These are phyloP conservation scores for Arxiozyma bovina DNA, from an alignment of 1,139 yeast genomes.

Conservation along the genomic window DNA sequence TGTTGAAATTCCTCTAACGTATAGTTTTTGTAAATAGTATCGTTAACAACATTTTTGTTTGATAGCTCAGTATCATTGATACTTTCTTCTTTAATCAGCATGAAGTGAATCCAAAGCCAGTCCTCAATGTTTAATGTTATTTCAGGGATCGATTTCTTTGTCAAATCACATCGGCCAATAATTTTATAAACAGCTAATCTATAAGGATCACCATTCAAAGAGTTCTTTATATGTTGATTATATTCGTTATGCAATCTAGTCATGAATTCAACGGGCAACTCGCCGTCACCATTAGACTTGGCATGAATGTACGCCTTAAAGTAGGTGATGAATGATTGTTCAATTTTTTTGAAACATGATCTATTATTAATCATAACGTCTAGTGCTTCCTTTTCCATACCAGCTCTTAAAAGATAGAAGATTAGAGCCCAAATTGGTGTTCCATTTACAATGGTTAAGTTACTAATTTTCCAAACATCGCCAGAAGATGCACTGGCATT, in stretches of 20 bases:
- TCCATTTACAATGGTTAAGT: conserved; percentile 61
- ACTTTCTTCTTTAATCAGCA: conserved; percentile 51
- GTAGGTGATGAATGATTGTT: conserved; percentile 74
- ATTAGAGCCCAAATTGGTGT: conserved; percentile 88
- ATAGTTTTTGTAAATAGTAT: conserved; percentile 62
- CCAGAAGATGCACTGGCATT: conserved; percentile 14
- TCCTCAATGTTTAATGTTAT: conserved; percentile 83
- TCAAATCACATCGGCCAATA: conserved; percentile 76
- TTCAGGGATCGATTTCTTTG: conserved; percentile 63
- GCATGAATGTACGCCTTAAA: conserved; percentile 63
- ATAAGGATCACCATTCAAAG: conserved; percentile 73
- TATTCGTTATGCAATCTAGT: conserved; percentile 73
- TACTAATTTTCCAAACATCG: conserved; percentile 43
- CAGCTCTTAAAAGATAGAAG: conserved; percentile 77
- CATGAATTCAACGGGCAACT: conserved; percentile 56
- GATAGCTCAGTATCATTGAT: neutral
- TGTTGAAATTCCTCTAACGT: conserved; percentile 66
- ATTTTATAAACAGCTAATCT: conserved; percentile 85
- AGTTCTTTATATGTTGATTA: conserved; percentile 71
- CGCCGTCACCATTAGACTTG: conserved; percentile 31
- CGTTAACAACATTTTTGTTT: conserved; percentile 24
- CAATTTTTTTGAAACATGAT: conserved; percentile 66
- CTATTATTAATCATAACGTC: conserved; percentile 47
- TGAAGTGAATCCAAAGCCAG: conserved; percentile 93
- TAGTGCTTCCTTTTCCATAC: conserved; percentile 69